Percentiles rank a stretch among this genome's conserved stretches.
Conservation (phyloP, 2,329 filamentous ascomycete genomes). For the Zymoseptoria brevis region DNA sequence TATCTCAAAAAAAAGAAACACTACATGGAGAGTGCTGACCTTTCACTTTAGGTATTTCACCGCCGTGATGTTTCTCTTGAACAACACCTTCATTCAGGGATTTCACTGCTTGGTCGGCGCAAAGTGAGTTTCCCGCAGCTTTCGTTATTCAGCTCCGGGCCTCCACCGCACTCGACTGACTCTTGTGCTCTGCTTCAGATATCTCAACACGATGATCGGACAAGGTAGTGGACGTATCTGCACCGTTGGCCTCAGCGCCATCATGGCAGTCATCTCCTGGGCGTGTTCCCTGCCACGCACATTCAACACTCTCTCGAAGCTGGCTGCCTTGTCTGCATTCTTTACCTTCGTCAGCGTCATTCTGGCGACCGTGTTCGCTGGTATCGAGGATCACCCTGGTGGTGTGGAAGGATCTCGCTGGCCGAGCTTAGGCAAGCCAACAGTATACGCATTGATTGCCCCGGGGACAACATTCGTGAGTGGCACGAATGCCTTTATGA, state of each 20-base stretch:
- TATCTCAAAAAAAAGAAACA: neutral
- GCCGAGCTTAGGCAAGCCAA: slow-evolving; percentile 49
- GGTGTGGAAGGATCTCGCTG: slow-evolving; percentile 37
- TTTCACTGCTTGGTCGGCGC: slow-evolving; percentile 78
- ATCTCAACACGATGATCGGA: slow-evolving; percentile 75
- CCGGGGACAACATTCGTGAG: slow-evolving; percentile 69
- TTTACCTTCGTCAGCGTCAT: slow-evolving; percentile 89
- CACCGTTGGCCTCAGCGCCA: slow-evolving; percentile 70
- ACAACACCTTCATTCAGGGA: slow-evolving; percentile 83
- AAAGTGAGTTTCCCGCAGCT: slow-evolving; percentile 35
- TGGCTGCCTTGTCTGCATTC: slow-evolving; percentile 70
- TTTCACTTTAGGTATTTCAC: slow-evolving; percentile 37
- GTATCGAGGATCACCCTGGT: slow-evolving; percentile 60
- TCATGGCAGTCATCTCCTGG: slow-evolving; percentile 69
- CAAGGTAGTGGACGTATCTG: slow-evolving; percentile 54
- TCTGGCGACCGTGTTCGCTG: slow-evolving; percentile 74
- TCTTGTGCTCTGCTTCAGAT: slow-evolving; percentile 32
- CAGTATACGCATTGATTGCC: slow-evolving; percentile 60
- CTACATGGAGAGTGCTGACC: neutral
- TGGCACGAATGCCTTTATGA: slow-evolving; percentile 82
- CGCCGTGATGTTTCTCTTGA: slow-evolving; percentile 82
- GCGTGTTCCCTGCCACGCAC: slow-evolving; percentile 76
- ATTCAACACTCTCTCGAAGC: slow-evolving; percentile 68
- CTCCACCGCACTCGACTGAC: neutral
- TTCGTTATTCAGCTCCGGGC: neutral